A percentile compares a stretch with the other conserved stretches of the same genome.
These are phyloP conservation scores for Sutorius eximius DNA, from an alignment of 1,284 basidiomycete genomes.

Conservation along the genomic window DNA sequence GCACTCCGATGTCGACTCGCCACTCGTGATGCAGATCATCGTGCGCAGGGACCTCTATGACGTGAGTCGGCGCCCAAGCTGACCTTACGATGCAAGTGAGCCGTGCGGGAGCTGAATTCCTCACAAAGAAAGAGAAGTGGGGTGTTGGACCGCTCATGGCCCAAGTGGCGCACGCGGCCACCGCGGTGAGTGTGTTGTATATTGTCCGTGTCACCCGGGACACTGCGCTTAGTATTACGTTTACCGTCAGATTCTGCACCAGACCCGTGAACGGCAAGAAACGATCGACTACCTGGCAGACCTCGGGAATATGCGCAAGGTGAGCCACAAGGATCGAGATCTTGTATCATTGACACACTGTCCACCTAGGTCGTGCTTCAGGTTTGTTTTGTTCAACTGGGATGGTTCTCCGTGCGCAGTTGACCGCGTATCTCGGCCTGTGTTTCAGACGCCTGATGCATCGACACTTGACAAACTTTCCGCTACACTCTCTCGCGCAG, in stretches of 20 bases:
- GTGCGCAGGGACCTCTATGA: slow-evolving; percentile 46
- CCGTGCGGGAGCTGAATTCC: slow-evolving; percentile 2
- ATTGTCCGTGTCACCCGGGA: not conserved
- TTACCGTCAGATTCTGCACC: slow-evolving; percentile 37
- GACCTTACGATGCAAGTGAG: not conserved
- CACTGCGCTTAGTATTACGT: not conserved
- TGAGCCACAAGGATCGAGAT: not conserved
- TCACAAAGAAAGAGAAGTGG: slow-evolving; percentile 45
- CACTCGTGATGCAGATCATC: slow-evolving; percentile 47
- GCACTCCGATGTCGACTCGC: slow-evolving; percentile 9
- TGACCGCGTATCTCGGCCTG: not conserved
- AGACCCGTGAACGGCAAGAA: slow-evolving; percentile 40
- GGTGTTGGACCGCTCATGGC: slow-evolving; percentile 56
- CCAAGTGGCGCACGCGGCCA: slow-evolving; percentile 53
- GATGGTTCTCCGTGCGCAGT: not conserved
- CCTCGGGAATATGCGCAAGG: slow-evolving; percentile 45
- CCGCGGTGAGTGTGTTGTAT: slow-evolving; percentile 37
- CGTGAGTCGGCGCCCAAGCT: slow-evolving; percentile 28
- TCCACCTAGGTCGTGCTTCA: slow-evolving; percentile 40
- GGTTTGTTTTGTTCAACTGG: slow-evolving; percentile 22
- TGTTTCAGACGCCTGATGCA: slow-evolving; percentile 37
- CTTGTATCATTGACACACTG: slow-evolving; percentile 7
- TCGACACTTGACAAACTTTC: slow-evolving; percentile 38
- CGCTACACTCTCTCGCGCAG: slow-evolving; percentile 27
- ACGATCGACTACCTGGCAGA: slow-evolving; percentile 43